phyloP scores from a whole-genome alignment of 2,329 filamentous ascomycete genomes.

The Talaromyces sp. region DNA sequence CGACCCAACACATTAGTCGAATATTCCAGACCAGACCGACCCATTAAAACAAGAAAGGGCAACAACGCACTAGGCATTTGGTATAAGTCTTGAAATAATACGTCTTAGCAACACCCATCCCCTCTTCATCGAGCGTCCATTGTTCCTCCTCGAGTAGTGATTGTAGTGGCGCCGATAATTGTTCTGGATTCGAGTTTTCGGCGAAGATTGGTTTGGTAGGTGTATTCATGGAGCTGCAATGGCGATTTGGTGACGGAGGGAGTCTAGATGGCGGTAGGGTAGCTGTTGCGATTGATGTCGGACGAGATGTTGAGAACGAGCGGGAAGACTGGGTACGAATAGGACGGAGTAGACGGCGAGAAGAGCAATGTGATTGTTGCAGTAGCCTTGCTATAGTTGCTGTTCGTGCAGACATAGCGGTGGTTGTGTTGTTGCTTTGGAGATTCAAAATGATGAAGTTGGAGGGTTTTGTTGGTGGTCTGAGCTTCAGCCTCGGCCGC shows the following conservation, averaged over 20 bases:
- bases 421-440: neutral
- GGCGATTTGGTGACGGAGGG: neutral
- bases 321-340: neutral
- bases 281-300: neutral
- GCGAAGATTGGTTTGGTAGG: conserved; percentile 25
- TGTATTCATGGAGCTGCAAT: neutral
- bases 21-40: neutral
- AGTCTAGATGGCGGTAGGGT: neutral
- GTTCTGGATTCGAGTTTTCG: conserved; percentile 31
- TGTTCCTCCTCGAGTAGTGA: conserved; percentile 29
- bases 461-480: neutral
- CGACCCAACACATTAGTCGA: neutral
- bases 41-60: neutral
- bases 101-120: conserved; percentile 38
- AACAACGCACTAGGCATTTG: conserved; percentile 36
- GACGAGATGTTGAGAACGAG: neutral
- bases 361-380: neutral
- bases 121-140: conserved; percentile 37
- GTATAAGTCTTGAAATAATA: conserved; percentile 42
- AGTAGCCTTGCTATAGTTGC: neutral
- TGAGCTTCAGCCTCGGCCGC: neutral
- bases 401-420: neutral
- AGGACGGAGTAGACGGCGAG: neutral
- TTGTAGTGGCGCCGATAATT: conserved; percentile 27
- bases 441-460: neutral